These are phyloP conservation scores for Aspergillus brunneoviolaceus DNA, from an alignment of 2,329 filamentous ascomycete genomes.

Conservation along the genomic window DNA sequence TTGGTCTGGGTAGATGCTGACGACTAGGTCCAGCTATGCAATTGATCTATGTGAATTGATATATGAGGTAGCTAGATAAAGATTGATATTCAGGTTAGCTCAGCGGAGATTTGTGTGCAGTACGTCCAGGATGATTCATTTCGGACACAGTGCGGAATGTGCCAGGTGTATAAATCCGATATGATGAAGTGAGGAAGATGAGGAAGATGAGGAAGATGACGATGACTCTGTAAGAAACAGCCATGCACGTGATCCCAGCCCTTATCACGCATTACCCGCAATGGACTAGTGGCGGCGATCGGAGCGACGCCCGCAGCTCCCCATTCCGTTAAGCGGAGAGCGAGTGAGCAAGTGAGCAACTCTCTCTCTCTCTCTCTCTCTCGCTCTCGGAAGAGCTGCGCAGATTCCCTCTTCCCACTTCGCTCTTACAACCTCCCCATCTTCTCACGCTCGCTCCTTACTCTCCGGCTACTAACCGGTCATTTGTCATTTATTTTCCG, in stretches of 20 bases:
- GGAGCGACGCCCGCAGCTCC: constrained; percentile 19
- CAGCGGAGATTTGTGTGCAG: neutral
- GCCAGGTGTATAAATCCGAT: too few relatives aligned
- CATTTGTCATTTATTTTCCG: neutral
- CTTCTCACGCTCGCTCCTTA: neutral
- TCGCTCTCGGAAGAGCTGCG: constrained; percentile 1
- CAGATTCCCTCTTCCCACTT: constrained; percentile 3
- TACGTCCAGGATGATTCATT: neutral
- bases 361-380: neutral
- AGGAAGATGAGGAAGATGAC: neutral
- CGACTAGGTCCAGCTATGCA: constrained; percentile 22
- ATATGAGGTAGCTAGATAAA: neutral
- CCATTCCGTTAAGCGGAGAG: constrained; percentile 3
- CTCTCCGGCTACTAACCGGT: neutral
- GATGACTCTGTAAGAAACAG: neutral
- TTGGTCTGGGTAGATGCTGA: constrained; percentile 46
- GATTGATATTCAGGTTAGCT: neutral
- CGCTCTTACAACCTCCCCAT: neutral
- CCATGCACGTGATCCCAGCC: constrained; percentile 20
- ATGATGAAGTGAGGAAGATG: neutral
- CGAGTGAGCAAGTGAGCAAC: neutral
- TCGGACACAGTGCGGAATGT: neutral
- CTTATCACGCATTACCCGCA: constrained; percentile 23
- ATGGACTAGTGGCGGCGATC: constrained; percentile 23
- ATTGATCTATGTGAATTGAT: neutral